Base-by-base conservation (phyloP, 148 eudicot genomes). In the Amaranthus hypochondriacus region DNA sequence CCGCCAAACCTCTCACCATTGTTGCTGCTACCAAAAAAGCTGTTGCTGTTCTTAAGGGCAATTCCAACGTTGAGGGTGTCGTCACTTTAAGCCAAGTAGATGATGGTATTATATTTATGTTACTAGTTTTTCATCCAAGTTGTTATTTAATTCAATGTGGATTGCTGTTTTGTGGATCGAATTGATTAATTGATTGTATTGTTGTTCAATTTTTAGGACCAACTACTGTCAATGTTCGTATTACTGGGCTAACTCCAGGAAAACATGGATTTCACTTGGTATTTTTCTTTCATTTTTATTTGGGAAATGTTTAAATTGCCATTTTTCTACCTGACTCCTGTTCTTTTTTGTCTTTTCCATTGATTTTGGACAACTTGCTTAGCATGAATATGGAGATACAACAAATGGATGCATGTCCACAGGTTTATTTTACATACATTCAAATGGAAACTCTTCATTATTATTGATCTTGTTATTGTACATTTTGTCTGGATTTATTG, bases 321-420 rank as follows among this genome's bases (percentile, higher is more conserved):
- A 56, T 54, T 2, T 13, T 9, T 55, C 69, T 73, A 12, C 52
- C 58, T 73, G 65, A 62, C 15, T 69, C 21, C 13, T 73, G 62
- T 39, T 6, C 56, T n/a, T 7, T 75, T 68, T 68, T 66, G 43
- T n/a, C 13, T 14, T 14, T 66, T 10, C 18, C 3, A 48, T 48
- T 47, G 4, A 69, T 56, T 68, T 42, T 74, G 56, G 18, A 46
- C 53, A 11, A 46, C 28, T 57, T 61, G 15, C 81, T 69, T 81
- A 93, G 98, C 98, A 93, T 59, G 97, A 93, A 67, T 93, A 49
- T 66, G 98, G 98, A 59, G 98, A 93, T 76, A 93, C 98, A 3
- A 93, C 98, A 77, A 93, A 93, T 83, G 98, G 98, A 60, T 93
- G 98, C 74, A 89, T 93, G 3, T 93, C 98, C 59, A 93, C 97